phyloP scores from a whole-genome alignment of 768 basidiomycete species.

The Coprinopsis sp. region DNA sequence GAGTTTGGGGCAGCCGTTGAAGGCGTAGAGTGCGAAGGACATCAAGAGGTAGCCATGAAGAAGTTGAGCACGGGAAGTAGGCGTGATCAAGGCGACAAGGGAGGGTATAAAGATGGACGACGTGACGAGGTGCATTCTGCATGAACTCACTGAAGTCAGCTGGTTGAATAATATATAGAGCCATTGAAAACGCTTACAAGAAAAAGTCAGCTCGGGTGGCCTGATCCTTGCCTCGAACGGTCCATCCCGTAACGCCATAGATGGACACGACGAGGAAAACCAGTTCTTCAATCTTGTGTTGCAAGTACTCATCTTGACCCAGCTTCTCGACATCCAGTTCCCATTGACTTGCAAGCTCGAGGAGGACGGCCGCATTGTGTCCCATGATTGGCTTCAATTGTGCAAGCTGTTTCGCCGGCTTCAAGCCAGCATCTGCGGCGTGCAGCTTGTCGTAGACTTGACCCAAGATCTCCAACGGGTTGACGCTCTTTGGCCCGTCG shows the following conservation, averaged over 20 bases:
- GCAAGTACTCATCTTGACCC: constrained; percentile 27
- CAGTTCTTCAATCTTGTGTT: constrained; percentile 61
- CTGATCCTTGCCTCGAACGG: constrained; percentile 23
- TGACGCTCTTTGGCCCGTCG: too few relatives aligned
- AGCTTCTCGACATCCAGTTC: constrained; percentile 29
- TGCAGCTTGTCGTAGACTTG: constrained; percentile 49
- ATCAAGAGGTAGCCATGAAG: constrained; percentile 54
- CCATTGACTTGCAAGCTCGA: constrained; percentile 42
- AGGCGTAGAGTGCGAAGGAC: constrained; percentile 51
- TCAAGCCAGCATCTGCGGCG: too few relatives aligned
- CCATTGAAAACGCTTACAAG: constrained; percentile 47
- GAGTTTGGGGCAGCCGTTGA: constrained; percentile 49
- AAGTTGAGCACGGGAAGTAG: constrained; percentile 42
- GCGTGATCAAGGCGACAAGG: constrained; percentile 35
- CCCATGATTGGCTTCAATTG: constrained; percentile 30
- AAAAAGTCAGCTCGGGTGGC: constrained; percentile 56
- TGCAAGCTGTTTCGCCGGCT: constrained; percentile 12
- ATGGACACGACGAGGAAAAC: constrained; percentile 50
- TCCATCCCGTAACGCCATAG: constrained; percentile 54
- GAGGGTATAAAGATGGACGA: constrained; percentile 60
- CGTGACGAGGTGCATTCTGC: constrained; percentile 63
- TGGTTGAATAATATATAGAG: background rate
- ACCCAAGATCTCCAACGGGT: constrained; percentile 49
- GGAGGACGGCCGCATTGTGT: constrained; percentile 36
- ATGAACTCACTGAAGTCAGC: background rate